These are phyloP conservation scores for Nothophaeocryptopus gaeumannii DNA, from an alignment of 2,329 filamentous ascomycete species.

Conservation along the genomic window DNA sequence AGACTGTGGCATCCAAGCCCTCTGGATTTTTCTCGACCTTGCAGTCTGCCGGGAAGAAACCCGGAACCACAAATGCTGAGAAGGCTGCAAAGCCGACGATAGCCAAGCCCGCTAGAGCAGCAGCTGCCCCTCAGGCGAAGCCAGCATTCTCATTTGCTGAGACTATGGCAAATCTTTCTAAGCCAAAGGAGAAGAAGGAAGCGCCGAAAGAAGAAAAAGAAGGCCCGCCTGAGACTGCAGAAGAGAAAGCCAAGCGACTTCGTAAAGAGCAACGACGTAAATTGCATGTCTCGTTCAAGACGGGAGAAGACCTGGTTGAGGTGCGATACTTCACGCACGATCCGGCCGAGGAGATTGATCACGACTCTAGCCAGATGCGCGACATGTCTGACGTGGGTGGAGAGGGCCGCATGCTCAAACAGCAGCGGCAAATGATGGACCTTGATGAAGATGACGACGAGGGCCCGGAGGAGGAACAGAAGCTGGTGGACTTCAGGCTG, in stretches of 20 bases:
- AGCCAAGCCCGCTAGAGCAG: constrained; percentile 26
- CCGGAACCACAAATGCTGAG: constrained; percentile 31
- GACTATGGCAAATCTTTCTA: constrained; percentile 44
- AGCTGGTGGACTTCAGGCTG: constrained; percentile 46
- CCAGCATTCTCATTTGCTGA: constrained; percentile 40
- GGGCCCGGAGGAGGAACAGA: constrained; percentile 53
- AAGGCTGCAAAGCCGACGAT: constrained; percentile 28
- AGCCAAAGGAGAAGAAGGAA: constrained; percentile 55
- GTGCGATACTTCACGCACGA: constrained; percentile 70
- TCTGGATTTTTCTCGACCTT: constrained; percentile 47
- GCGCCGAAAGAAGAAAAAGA: constrained; percentile 54
- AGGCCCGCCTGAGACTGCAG: constrained; percentile 60
- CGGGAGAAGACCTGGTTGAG: constrained; percentile 63
- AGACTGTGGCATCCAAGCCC: constrained; percentile 42
- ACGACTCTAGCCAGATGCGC: constrained; percentile 65
- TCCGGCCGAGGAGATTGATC: constrained; percentile 65
- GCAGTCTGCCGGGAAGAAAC: constrained; percentile 47
- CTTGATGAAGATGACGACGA: constrained; percentile 62
- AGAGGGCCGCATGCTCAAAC: constrained; percentile 55
- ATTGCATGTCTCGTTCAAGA: constrained; percentile 68
- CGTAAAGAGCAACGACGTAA: constrained; percentile 70
- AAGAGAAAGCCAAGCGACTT: constrained; percentile 64
- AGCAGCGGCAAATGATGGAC: constrained; percentile 62
- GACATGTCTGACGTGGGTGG: constrained; percentile 71
- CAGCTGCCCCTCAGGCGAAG: constrained; percentile 28